These are phyloP conservation scores for Arthrocladium fulminans DNA, from an alignment of 2,329 filamentous ascomycete species.

Conservation along the genomic window DNA sequence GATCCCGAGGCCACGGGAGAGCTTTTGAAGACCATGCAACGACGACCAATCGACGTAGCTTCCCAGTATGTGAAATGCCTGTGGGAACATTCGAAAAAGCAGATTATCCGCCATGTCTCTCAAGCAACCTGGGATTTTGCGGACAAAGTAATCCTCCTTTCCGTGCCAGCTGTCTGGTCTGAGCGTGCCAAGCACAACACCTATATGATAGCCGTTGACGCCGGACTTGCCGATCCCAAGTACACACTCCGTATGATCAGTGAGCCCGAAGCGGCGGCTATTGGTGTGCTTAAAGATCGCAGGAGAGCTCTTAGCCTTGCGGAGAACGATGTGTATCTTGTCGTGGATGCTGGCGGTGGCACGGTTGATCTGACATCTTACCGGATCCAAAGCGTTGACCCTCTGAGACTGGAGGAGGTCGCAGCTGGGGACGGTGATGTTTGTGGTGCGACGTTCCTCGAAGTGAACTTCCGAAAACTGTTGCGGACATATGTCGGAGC, in stretches of 20 bases:
- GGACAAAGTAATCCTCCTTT: constrained; percentile 44
- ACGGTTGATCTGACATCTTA: constrained; percentile 2
- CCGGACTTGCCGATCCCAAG: constrained; percentile 7
- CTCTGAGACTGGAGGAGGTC: background rate
- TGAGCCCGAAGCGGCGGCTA: constrained; percentile 5
- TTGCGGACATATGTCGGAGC: background rate
- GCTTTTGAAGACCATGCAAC: background rate
- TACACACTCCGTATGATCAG: background rate
- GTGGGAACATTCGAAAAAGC: background rate
- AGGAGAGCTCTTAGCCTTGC: background rate
- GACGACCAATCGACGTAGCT: background rate
- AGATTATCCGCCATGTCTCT: background rate
- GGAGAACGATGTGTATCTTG: background rate
- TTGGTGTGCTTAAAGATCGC: background rate
- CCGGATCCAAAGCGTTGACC: background rate
- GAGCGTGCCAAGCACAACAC: constrained; percentile 47
- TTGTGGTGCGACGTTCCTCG: background rate
- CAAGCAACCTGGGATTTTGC: background rate
- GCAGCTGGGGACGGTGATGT: background rate
- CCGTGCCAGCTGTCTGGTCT: constrained; percentile 53
- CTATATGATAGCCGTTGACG: constrained; percentile 28
- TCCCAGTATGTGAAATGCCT: background rate
- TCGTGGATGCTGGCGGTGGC: constrained; percentile 2
- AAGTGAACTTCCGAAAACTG: background rate
- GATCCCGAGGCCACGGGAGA: background rate